Evolutionary conservation across 2,329 filamentous ascomycete species (phyloP).

Genomic region (Phaeoacremonium minimum): DNA sequence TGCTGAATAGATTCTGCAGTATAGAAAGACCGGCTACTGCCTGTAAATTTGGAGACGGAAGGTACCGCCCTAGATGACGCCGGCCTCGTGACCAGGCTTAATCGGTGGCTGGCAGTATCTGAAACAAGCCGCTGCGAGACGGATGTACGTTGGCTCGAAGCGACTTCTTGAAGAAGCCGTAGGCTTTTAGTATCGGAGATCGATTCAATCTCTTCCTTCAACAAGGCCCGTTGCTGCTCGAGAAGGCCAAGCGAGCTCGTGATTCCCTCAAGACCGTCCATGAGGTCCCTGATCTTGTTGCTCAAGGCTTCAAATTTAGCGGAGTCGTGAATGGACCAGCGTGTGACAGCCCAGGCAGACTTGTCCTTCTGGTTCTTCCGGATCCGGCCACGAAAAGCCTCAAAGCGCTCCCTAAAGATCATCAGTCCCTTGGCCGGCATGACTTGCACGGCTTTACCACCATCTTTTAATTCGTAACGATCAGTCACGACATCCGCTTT

Average conservation of each 20-base stretch:
- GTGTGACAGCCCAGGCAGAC: slow-evolving; percentile 13
- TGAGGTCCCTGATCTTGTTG: slow-evolving; percentile 9
- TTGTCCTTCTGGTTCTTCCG: slow-evolving; percentile 13
- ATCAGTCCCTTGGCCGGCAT: slow-evolving; percentile 5
- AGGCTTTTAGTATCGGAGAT: slow-evolving; percentile 15
- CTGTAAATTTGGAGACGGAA: neutral
- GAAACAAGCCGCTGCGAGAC: slow-evolving; percentile 4
- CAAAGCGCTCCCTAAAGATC: slow-evolving; percentile 13
- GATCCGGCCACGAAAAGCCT: slow-evolving; percentile 12
- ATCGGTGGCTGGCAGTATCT: slow-evolving; percentile 10
- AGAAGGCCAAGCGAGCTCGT: slow-evolving; percentile 12
- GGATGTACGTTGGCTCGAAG: neutral
- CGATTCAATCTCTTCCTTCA: slow-evolving; percentile 12
- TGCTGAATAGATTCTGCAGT: neutral
- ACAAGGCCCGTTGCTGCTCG: slow-evolving; percentile 8
- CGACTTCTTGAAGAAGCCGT: slow-evolving; percentile 9
- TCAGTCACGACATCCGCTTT: slow-evolving; percentile 8
- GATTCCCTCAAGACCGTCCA: slow-evolving; percentile 16
- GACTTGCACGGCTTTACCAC: no score
- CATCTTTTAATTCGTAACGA: slow-evolving; percentile 1
- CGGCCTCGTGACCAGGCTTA: no score
- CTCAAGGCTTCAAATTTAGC: slow-evolving; percentile 13
- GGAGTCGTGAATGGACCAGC: slow-evolving; percentile 14
- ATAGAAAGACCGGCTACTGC: neutral
- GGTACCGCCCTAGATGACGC: no score